A percentile compares a stretch with the other conserved stretches of the same genome.
These are phyloP conservation scores for Sclerotinia nivalis DNA, from an alignment of 2,329 filamentous ascomycete genomes.

Conservation along the genomic window DNA sequence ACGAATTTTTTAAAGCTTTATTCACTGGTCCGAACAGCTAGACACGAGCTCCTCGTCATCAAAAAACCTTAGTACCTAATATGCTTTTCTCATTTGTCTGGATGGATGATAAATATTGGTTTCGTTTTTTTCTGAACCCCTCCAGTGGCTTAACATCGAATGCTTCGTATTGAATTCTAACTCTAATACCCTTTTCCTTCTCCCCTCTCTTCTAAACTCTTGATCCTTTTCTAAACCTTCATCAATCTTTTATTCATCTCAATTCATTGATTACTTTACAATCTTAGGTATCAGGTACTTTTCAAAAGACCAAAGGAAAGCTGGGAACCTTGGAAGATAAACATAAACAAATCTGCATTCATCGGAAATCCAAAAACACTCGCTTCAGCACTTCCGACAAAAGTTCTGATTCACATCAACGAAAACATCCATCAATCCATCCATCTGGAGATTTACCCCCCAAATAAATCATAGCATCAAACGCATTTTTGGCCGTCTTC, in stretches of 20 bases:
- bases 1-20: neutral
- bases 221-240: neutral
- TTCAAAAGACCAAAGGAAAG: neutral
- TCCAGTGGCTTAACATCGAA: slow-evolving; percentile 11
- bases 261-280: neutral
- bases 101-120: slow-evolving; percentile 11
- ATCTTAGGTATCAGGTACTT: neutral
- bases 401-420: slow-evolving; percentile 14
- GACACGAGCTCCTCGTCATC: slow-evolving; percentile 10
- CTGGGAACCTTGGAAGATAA: neutral
- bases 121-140: neutral
- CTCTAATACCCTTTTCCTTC: neutral
- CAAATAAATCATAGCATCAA: neutral
- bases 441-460: neutral
- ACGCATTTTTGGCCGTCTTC: neutral
- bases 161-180: slow-evolving; percentile 1
- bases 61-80: slow-evolving; percentile 1
- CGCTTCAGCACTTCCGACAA: neutral
- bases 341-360: slow-evolving; percentile 9
- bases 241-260: neutral
- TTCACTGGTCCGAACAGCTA: neutral
- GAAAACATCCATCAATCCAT: slow-evolving; percentile 12
- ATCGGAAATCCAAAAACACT: neutral
- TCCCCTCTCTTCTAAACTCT: neutral
- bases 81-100: neutral